Evolutionary conservation across 768 basidiomycete genomes (phyloP).

Genomic region (Wakefieldia striispora): DNA sequence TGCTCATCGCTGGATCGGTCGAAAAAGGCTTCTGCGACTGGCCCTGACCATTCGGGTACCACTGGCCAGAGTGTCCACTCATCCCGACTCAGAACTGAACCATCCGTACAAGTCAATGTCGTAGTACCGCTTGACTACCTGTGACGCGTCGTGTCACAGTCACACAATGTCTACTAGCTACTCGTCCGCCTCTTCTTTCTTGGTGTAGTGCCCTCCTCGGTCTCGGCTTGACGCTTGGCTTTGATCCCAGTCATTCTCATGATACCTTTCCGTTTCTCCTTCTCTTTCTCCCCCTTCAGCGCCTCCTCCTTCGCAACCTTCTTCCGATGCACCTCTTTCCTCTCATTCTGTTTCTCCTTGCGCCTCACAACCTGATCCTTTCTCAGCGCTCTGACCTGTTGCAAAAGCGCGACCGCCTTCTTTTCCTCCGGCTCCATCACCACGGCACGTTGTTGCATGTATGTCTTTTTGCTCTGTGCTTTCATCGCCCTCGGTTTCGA

Average conservation of each 20-base stretch:
- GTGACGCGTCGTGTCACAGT: slow-evolving; percentile 23
- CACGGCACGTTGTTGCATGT: slow-evolving; percentile 92
- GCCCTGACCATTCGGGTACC: slow-evolving; percentile 23
- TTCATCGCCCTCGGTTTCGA: slow-evolving; percentile 87
- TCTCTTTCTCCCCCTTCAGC: slow-evolving; percentile 63
- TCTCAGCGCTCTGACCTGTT: slow-evolving; percentile 88
- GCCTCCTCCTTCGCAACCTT: slow-evolving; percentile 70
- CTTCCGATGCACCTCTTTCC: slow-evolving; percentile 64
- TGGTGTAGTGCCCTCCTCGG: slow-evolving; percentile 50
- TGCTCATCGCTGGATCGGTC: slow-evolving; percentile 6
- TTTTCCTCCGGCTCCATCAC: slow-evolving; percentile 95
- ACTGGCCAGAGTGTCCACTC: slow-evolving; percentile 22
- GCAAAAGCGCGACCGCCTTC: slow-evolving; percentile 84
- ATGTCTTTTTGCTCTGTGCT: slow-evolving; percentile 73
- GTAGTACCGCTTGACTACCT: neutral
- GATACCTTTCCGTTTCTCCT: slow-evolving; percentile 71
- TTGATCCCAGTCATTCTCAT: slow-evolving; percentile 74
- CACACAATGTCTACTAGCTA: slow-evolving; percentile 12
- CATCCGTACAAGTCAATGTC: neutral
- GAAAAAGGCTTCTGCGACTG: slow-evolving; percentile 12
- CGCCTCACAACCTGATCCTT: slow-evolving; percentile 82
- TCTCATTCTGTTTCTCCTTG: slow-evolving; percentile 85
- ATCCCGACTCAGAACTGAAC: slow-evolving; percentile 17
- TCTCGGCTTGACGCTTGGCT: slow-evolving; percentile 61
- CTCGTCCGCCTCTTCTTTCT: slow-evolving; percentile 54